Evolutionary conservation across 495 filamentous ascomycete species (phyloP).

Genomic region (Pseudoneurospora amorphoporcata): DNA sequence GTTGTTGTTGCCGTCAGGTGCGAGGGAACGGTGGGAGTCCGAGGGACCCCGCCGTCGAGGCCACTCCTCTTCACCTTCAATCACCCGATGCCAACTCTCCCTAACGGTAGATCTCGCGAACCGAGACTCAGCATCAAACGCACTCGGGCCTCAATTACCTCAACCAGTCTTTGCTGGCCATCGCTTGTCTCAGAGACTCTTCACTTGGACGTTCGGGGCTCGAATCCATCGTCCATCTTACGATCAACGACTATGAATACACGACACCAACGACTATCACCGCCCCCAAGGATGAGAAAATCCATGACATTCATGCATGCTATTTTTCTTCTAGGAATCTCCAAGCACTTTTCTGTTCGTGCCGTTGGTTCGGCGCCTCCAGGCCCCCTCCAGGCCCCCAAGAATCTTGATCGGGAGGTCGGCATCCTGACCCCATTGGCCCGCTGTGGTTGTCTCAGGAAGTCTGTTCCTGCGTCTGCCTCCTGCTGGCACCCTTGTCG

Average conservation of each 20-base stretch:
- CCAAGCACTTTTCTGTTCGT: not conserved
- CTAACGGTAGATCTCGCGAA: not conserved
- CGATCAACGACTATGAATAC: not conserved
- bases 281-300: not conserved
- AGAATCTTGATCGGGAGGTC: not conserved
- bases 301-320: not conserved
- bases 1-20: not conserved
- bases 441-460: constrained; percentile 15
- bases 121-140: not conserved
- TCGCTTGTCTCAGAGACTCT: constrained; percentile 12
- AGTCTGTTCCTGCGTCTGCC: constrained; percentile 21
- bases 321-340: not conserved
- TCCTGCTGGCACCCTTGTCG: constrained; percentile 6
- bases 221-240: not conserved
- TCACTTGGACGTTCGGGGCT: not conserved
- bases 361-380: not conserved
- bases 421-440: constrained; percentile 13
- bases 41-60: not conserved
- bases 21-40: not conserved
- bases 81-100: not conserved
- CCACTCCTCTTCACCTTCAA: too few species aligned
- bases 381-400: not conserved
- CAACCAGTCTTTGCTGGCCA: constrained; percentile 2
- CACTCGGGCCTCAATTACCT: not conserved
- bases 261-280: not conserved